Conservation (phyloP, 2,329 filamentous ascomycete genomes). For the Trichophyton rubrum region DNA sequence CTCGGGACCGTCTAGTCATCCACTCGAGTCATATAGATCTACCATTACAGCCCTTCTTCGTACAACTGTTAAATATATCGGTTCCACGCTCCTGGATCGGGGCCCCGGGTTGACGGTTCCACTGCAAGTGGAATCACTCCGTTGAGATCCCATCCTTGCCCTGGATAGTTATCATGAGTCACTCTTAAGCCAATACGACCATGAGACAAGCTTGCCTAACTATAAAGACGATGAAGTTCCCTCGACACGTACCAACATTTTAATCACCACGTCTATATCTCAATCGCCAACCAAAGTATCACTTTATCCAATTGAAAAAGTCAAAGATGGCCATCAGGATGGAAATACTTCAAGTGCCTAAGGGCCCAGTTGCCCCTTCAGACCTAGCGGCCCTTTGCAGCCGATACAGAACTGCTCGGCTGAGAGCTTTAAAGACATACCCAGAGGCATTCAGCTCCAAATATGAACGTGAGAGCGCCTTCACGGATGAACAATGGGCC, state of each 20-base stretch:
- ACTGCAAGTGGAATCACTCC: neutral
- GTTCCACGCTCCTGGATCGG: too few species aligned
- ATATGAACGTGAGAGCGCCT: slow-evolving; percentile 20
- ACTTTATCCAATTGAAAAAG: too few species aligned
- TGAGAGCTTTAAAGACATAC: slow-evolving; percentile 19
- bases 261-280: neutral
- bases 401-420: slow-evolving; percentile 17
- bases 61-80: neutral
- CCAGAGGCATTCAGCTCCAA: slow-evolving; percentile 21
- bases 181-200: neutral
- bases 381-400: slow-evolving; percentile 6
- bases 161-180: neutral
- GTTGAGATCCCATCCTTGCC: neutral
- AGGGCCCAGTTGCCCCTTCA: slow-evolving; percentile 4
- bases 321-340: neutral
- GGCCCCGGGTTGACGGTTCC: neutral
- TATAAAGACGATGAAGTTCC: neutral
- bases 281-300: neutral
- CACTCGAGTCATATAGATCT: neutral
- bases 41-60: neutral
- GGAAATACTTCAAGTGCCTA: slow-evolving; percentile 9
- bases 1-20: neutral
- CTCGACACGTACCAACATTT: neutral
- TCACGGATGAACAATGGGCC: slow-evolving; percentile 18
- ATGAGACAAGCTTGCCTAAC: neutral